phyloP scores from a whole-genome alignment of 768 basidiomycete species.

The Candolleomyces efflorescens region DNA sequence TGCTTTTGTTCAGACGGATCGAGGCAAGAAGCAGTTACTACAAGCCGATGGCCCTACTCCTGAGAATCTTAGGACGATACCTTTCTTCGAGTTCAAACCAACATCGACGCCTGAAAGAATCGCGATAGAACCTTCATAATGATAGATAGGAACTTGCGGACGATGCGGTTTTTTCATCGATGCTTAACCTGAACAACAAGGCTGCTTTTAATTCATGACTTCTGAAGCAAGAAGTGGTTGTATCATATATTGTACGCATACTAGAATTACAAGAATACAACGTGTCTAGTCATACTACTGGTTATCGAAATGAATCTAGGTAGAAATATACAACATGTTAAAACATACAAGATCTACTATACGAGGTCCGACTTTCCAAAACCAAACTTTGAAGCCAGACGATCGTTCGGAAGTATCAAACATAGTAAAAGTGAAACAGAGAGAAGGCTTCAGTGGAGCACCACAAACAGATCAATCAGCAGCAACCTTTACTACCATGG shows the following conservation, averaged over 20 bases:
- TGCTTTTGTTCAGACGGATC: slow-evolving; percentile 50
- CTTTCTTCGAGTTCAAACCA: slow-evolving; percentile 48
- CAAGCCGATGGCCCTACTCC: slow-evolving; percentile 48
- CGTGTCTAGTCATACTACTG: neutral
- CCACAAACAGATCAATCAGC: slow-evolving; percentile 17
- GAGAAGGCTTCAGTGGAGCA: neutral
- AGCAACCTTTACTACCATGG: slow-evolving; percentile 42
- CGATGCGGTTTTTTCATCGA: no score
- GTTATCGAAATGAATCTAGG: neutral
- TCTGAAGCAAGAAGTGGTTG: no score
- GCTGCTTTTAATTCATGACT: no score
- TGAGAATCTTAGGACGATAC: slow-evolving; percentile 73
- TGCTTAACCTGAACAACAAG: no score
- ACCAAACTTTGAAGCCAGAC: neutral
- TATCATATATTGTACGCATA: neutral
- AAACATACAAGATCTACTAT: neutral
- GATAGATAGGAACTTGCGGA: no score
- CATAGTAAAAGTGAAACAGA: neutral
- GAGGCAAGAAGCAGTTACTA: slow-evolving; percentile 52
- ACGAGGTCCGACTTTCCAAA: neutral
- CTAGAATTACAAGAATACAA: neutral
- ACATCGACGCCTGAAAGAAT: slow-evolving; percentile 18
- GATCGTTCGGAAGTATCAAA: neutral
- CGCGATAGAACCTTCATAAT: slow-evolving; percentile 35
- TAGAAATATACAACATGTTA: neutral